Base-by-base conservation (phyloP, 306 rosid species). In the Inga laurina region DNA sequence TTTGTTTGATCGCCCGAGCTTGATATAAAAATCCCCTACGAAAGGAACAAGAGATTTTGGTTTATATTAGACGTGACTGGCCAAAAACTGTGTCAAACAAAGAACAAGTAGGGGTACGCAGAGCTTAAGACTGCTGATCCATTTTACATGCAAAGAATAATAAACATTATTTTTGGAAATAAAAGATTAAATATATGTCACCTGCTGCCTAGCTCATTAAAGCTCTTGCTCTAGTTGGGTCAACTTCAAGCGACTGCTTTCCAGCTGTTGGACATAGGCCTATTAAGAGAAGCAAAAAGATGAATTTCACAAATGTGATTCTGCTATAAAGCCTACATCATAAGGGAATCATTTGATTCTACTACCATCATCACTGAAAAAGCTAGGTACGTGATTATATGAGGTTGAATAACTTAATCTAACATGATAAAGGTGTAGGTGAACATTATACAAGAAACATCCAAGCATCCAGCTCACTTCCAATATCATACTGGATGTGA, bases 221-320 rank as follows among this genome's bases (percentile, higher is more conserved):
- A 96, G 99, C 94, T 96, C 99, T 86, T 96, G 99, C 91, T 96
- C 99, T 57, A 94, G 88, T 74, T 94, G 97, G 62, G 95, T 96
- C 84, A 96, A 82, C 91, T 96, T 96, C 90, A 96, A 89, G 66
- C 99, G 97, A 88, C 98, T 96, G 81, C 92, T 93, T 88, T 96
- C 99, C 85, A 96, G 75, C 72, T 94, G 99, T 88, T 96, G 99
- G 76, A 96, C 99, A 82, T 96, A 94, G 22, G 98, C 99, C 99
- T 96, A 75, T 65, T 79, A 14, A 72, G 21, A 77, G 74, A 69
- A 45, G 69, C 24, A 64, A 78, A 64, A 76, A 56, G 45, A 59
- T 18, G 73, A 21, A 64, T 56, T 65, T 80, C 56, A 75, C 80
- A 64, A 56, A 72, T 61, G 82, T 70, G 44, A 24, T 48, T 79